Percentiles rank a stretch among this genome's conserved stretches.
Evolutionary conservation across 75 land plant species (phyloP).

Genomic region (Selaginella tamariscina): DNA sequence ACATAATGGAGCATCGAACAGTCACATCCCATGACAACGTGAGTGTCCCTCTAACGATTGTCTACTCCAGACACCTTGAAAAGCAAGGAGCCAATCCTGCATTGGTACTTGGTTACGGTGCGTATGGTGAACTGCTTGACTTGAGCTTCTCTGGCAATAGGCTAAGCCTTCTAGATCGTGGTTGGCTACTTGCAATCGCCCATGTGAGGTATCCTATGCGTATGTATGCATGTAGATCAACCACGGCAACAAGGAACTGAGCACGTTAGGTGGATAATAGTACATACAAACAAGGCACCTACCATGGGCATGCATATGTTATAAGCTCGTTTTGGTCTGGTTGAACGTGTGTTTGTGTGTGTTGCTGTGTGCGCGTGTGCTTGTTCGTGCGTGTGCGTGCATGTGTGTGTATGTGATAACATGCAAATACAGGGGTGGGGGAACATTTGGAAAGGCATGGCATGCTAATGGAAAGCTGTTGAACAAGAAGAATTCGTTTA

Average conservation of each 20-base stretch:
- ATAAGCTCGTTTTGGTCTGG: too few relatives aligned
- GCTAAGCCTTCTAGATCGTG: constrained; percentile 80
- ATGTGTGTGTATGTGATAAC: neutral
- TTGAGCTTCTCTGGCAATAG: constrained; percentile 64
- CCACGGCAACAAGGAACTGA: too few relatives aligned
- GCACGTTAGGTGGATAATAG: too few relatives aligned
- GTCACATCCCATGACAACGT: constrained; percentile 59
- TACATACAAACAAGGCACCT: too few relatives aligned
- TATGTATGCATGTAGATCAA: neutral
- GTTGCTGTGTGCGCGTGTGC: too few relatives aligned
- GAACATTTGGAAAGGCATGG: constrained; percentile 76
- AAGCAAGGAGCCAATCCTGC: constrained; percentile 58
- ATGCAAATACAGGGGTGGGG: constrained; percentile 56
- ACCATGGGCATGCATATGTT: too few relatives aligned
- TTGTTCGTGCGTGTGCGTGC: constrained; percentile 6
- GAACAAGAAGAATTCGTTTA: constrained; percentile 60
- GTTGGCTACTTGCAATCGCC: constrained; percentile 92
- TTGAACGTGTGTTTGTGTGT: too few relatives aligned
- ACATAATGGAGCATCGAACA: constrained; percentile 29
- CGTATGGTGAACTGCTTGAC: constrained; percentile 83
- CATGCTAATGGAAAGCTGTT: constrained; percentile 60
- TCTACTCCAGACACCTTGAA: constrained; percentile 33
- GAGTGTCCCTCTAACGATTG: constrained; percentile 58
- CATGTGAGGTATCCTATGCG: constrained; percentile 67
- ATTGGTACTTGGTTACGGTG: constrained; percentile 82